These are phyloP conservation scores for Lodderomyces theae DNA, from an alignment of 1,139 yeast genomes.

Conservation along the genomic window DNA sequence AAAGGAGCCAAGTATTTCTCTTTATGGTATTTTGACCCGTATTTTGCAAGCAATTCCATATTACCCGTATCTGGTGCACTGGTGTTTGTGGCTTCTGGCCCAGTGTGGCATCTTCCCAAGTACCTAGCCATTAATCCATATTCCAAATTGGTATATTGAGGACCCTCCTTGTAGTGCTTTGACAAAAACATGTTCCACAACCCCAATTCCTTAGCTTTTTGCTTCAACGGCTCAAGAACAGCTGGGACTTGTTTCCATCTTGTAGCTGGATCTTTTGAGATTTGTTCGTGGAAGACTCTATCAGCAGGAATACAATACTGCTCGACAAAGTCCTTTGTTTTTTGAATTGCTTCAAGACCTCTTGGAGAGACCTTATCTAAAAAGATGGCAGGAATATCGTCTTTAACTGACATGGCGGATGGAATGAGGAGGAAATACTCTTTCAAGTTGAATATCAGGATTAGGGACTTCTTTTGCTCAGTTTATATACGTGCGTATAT, in stretches of 20 bases:
- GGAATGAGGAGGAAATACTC: too few relatives aligned
- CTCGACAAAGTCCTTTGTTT: conserved; percentile 52
- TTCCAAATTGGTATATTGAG: conserved; percentile 64
- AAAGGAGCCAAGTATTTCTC: conserved; percentile 54
- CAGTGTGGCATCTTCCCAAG: conserved; percentile 55
- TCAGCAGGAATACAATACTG: conserved; percentile 63
- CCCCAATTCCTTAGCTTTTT: conserved; percentile 54
- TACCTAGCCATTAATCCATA: conserved; percentile 71
- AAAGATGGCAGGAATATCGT: conserved; percentile 46
- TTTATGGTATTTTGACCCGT: conserved; percentile 54
- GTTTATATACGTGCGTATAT: not conserved
- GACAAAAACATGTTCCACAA: conserved; percentile 68
- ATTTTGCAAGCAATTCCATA: conserved; percentile 65
- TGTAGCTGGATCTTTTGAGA: conserved; percentile 35
- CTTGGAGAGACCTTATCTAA: conserved; percentile 44
- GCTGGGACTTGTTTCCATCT: conserved; percentile 55
- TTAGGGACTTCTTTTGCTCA: too few relatives aligned
- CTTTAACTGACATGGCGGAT: conserved; percentile 26
- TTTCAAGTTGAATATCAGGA: too few relatives aligned
- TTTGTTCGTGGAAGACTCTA: conserved; percentile 38
- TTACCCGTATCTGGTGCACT: conserved; percentile 76
- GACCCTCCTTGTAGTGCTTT: conserved; percentile 56
- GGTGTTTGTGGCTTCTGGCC: conserved; percentile 65
- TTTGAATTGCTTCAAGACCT: conserved; percentile 52
- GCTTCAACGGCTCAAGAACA: conserved; percentile 52